Evolutionary conservation across 139 green algal genomes (phyloP).

Genomic region (Chlorokybus atmophyticus): DNA sequence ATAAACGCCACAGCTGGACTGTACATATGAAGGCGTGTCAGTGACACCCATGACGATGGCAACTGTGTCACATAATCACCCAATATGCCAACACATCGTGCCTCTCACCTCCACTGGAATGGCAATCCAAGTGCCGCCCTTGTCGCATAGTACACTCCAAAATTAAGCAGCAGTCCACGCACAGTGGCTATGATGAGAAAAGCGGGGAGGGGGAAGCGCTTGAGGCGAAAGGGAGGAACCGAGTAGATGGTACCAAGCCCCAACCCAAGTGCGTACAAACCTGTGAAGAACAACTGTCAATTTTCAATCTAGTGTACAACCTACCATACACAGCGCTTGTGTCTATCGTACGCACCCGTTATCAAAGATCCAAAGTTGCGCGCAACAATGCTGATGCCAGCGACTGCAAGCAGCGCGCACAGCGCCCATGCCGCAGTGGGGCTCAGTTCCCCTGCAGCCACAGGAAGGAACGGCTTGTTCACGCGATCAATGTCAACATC

Average conservation of each 20-base stretch:
- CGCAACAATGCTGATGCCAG: slow-evolving; percentile 57
- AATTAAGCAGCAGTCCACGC: slow-evolving; percentile 94
- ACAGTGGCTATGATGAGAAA: slow-evolving; percentile 97
- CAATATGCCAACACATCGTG: no score
- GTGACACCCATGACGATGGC: no score
- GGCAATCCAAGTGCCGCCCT: slow-evolving; percentile 71
- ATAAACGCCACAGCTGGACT: slow-evolving; percentile 71
- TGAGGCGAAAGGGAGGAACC: slow-evolving; percentile 85
- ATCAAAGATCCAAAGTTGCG: slow-evolving; percentile 80
- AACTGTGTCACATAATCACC: no score
- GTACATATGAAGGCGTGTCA: no score
- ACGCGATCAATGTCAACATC: slow-evolving; percentile 45
- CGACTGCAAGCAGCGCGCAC: slow-evolving; percentile 48
- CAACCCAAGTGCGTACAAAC: slow-evolving; percentile 84
- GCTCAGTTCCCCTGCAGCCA: slow-evolving; percentile 66
- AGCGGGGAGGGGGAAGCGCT: slow-evolving; percentile 78
- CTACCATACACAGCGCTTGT: no score
- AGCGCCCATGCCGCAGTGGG: slow-evolving; percentile 35
- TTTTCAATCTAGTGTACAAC: no score
- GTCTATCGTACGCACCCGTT: slow-evolving; percentile 54
- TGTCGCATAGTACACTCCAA: slow-evolving; percentile 93
- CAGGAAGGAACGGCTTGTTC: slow-evolving; percentile 96
- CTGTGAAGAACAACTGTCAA: no score
- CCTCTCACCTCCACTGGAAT: slow-evolving; percentile 65
- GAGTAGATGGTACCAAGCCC: slow-evolving; percentile 92